Evolutionary conservation across 1,284 basidiomycete genomes (phyloP).

Genomic region (Farysia itapuensis): DNA sequence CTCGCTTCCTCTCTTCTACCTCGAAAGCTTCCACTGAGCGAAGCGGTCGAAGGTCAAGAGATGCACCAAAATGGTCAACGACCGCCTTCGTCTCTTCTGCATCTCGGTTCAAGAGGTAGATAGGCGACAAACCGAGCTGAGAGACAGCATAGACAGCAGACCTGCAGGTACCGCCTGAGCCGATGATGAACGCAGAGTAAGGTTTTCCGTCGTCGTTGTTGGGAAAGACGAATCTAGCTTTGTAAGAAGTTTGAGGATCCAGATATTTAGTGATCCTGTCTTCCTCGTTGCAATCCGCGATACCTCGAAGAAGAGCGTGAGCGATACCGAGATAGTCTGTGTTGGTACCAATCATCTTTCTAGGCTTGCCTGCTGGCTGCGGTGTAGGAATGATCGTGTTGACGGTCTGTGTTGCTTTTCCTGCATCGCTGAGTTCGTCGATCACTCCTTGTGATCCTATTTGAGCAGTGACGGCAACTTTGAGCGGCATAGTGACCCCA

Average conservation of each 20-base stretch:
- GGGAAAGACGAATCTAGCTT: conserved; percentile 13
- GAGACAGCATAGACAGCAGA: conserved; percentile 37
- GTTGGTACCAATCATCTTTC: conserved; percentile 44
- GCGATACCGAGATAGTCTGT: conserved; percentile 43
- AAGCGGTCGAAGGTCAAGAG: conserved; percentile 31
- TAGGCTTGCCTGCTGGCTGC: conserved; percentile 3
- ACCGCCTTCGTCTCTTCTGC: conserved; percentile 33
- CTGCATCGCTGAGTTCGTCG: conserved; percentile 37
- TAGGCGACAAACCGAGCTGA: conserved; percentile 29
- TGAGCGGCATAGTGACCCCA: conserved; percentile 44
- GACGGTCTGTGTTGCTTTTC: conserved; percentile 33
- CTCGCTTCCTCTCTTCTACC: conserved; percentile 9
- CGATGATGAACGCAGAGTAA: conserved; percentile 44
- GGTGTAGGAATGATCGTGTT: conserved; percentile 45
- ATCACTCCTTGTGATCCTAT: conserved; percentile 22
- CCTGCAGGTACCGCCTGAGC: conserved; percentile 40
- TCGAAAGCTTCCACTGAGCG: conserved; percentile 25
- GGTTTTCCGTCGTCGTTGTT: conserved; percentile 9
- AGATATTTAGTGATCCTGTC: conserved; percentile 18
- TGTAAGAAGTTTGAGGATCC: conserved; percentile 8
- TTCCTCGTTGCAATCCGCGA: conserved; percentile 17
- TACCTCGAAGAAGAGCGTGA: conserved; percentile 28
- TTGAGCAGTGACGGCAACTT: conserved; percentile 29
- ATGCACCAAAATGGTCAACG: conserved; percentile 23
- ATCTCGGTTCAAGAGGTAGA: conserved; percentile 43